Percentiles rank a stretch among this genome's conserved stretches.
Conservation (phyloP, 768 basidiomycete genomes). For the Leccinum incarnatum region DNA sequence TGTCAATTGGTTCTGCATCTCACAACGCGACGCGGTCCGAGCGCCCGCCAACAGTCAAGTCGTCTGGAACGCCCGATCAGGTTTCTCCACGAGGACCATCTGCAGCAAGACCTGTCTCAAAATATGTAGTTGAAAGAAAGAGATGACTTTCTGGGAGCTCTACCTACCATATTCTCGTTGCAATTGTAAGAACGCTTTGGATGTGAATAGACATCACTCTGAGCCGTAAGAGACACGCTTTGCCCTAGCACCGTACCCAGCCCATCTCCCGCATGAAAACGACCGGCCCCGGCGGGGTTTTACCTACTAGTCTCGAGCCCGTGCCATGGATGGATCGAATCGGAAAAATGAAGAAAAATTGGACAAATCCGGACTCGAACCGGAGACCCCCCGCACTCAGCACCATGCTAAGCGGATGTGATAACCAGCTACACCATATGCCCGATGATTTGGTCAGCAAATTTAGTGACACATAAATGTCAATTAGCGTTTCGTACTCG, state of each 20-base stretch:
- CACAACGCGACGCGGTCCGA: conserved; percentile 13
- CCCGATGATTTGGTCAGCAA: conserved; percentile 12
- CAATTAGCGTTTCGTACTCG: neutral
- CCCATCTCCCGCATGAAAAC: neutral
- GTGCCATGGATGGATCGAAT: too few relatives aligned
- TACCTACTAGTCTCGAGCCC: too few relatives aligned
- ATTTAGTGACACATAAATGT: neutral
- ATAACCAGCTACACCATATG: conserved; percentile 42
- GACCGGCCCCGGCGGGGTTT: too few relatives aligned
- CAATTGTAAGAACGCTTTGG: neutral
- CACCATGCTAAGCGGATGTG: conserved; percentile 39
- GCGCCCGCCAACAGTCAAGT: conserved; percentile 24
- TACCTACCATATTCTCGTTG: neutral
- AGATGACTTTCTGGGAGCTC: conserved; percentile 1
- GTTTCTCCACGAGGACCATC: neutral
- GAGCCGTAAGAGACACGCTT: neutral
- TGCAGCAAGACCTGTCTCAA: conserved; percentile 25
- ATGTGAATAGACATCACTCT: neutral
- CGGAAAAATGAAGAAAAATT: neutral
- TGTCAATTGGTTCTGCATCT: conserved; percentile 18
- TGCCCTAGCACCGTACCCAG: neutral
- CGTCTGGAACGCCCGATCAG: conserved; percentile 13
- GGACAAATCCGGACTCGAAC: conserved; percentile 42
- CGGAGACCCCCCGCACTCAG: conserved; percentile 38
- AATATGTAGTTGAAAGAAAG: conserved; percentile 35